Evolutionary conservation across 2,329 filamentous ascomycete genomes (phyloP), one percentile per base, ranked within the genome.

Genomic region (Bipolaris bicolor): DNA sequence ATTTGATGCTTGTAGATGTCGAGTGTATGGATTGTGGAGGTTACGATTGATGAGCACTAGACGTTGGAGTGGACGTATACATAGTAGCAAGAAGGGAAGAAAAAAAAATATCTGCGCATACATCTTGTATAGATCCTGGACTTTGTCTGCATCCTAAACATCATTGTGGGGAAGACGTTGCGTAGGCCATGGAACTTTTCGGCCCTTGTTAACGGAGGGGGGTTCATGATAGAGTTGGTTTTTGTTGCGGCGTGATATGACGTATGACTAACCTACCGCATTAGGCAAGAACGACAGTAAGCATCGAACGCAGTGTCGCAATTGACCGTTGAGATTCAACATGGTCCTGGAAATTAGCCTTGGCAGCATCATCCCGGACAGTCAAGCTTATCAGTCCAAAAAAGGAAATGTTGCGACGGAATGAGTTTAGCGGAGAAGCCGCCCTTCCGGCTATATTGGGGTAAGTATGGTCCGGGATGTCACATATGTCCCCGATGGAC

Each of bases 171-270:
- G 49, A 47, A 49, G 46, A 7, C 22, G 11, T 52, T 52, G 49
- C 54, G 54, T 56, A 47, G 31, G 53, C 53, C 41, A 47, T 52
- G 53, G 36, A 41, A 43, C 18, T 56, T 29, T 29, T 46, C n/a
- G 33, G 31, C 16, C 16, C 20, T 29, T 15, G 20, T 20, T 20
- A 20, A 20, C 20, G 20, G 20, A n/a, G 20, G 20, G 20, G 20
- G 1, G 2, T 3, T 20, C 20, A 20, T 20, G 20, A 3, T 20
- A 20, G 20, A 3, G 20, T 20, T 48, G n/a, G n/a, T 56, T 36
- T 29, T 36, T 26, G 18, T 34, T 2, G 41, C 46, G 34, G 24
- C 18, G 18, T 31, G 48, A 41, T 49, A 56, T 56, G 54, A 56
- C 54, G 49, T 48, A 56, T 7, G 5, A 7, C 7, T 10, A 24